Evolutionary conservation across 2,329 filamentous ascomycete species (phyloP).

Genomic region (Fusarium clavum): DNA sequence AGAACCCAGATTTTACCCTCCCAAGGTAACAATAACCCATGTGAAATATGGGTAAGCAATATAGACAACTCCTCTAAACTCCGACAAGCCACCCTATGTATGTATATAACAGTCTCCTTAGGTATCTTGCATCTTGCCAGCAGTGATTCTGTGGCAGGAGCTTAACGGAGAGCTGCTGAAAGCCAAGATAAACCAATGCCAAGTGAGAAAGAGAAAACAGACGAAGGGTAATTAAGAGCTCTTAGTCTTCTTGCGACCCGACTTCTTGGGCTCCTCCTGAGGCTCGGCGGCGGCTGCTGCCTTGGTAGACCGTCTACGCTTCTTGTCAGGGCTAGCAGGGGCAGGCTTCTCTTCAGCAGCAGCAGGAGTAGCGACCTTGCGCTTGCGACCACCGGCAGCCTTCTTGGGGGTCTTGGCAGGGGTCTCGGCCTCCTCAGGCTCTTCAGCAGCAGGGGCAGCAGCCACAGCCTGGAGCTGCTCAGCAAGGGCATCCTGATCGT

Average conservation of each 20-base stretch:
- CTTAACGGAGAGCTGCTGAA: slow-evolving; percentile 34
- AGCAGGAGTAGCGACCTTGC: slow-evolving; percentile 65
- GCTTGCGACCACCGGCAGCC: slow-evolving; percentile 63
- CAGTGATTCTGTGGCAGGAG: slow-evolving; percentile 15
- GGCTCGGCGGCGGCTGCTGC: slow-evolving; percentile 62
- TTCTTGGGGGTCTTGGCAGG: slow-evolving; percentile 70
- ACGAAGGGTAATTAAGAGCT: slow-evolving; percentile 48
- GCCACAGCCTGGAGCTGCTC: slow-evolving; percentile 66
- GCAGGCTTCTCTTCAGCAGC: slow-evolving; percentile 55
- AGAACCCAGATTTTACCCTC: slow-evolving; percentile 26
- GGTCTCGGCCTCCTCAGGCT: slow-evolving; percentile 59
- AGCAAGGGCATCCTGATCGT: slow-evolving; percentile 68
- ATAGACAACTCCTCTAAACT: slow-evolving; percentile 36
- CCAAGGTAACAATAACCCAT: slow-evolving; percentile 23
- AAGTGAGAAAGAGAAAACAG: slow-evolving; percentile 36
- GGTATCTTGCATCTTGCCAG: slow-evolving; percentile 43
- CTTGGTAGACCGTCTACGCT: slow-evolving; percentile 71
- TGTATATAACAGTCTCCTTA: slow-evolving; percentile 36
- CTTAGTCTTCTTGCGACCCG: slow-evolving; percentile 68
- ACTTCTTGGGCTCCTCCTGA: slow-evolving; percentile 70
- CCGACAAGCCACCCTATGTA: slow-evolving; percentile 39
- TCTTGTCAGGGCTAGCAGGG: slow-evolving; percentile 70
- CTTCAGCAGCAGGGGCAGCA: slow-evolving; percentile 49
- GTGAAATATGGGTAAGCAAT: slow-evolving; percentile 31
- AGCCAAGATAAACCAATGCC: slow-evolving; percentile 19